A percentile compares a stretch with the other conserved stretches of the same genome.
Evolutionary conservation across 2,329 filamentous ascomycete genomes (phyloP).

Genomic region (Leptosphaerulina australis): DNA sequence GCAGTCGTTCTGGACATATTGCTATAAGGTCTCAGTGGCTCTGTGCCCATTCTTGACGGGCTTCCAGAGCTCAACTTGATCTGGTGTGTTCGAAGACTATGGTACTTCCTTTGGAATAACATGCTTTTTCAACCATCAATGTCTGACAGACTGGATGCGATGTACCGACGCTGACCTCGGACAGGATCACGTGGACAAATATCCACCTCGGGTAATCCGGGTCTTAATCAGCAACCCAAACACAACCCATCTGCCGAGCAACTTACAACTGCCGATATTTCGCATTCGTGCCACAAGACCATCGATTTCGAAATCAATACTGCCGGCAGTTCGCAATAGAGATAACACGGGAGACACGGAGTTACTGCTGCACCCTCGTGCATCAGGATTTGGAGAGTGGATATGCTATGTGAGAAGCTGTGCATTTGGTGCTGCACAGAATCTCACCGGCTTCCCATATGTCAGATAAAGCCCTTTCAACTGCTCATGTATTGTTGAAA

Average conservation of each 20-base stretch:
- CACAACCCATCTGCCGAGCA: slow-evolving; percentile 17
- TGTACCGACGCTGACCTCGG: not conserved
- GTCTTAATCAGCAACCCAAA: not conserved
- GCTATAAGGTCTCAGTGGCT: no score
- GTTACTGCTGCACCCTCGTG: not conserved
- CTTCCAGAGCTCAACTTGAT: no score
- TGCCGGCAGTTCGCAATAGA: slow-evolving; percentile 14
- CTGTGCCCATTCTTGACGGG: no score
- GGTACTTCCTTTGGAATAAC: no score
- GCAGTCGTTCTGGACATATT: no score
- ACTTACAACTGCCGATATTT: slow-evolving; percentile 15
- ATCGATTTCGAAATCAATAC: not conserved
- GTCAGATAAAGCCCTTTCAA: no score
- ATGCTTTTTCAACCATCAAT: no score
- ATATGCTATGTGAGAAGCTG: not conserved
- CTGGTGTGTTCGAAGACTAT: no score
- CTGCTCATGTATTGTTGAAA: not conserved
- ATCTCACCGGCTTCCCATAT: no score
- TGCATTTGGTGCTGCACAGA: not conserved
- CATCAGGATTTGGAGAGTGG: not conserved
- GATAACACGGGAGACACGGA: slow-evolving; percentile 2
- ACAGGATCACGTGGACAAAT: slow-evolving; percentile 1
- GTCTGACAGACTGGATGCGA: no score
- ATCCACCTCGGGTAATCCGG: not conserved
- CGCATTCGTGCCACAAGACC: not conserved